These are phyloP conservation scores for Tylopilus sp. DNA, from an alignment of 768 basidiomycete genomes.

Conservation along the genomic window DNA sequence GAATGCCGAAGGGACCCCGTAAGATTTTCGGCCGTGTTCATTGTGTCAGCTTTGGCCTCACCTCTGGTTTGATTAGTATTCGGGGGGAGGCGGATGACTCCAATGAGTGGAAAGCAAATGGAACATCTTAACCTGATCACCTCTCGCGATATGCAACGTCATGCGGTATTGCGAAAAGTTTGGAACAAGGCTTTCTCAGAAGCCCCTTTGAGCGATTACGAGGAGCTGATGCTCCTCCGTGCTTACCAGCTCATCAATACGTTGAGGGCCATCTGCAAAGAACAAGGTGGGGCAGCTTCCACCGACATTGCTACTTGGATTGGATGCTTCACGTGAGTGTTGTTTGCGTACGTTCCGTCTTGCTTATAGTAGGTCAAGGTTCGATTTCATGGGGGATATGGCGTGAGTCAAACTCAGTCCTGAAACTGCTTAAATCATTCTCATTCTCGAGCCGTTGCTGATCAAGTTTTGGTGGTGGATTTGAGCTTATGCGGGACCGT, in stretches of 20 bases:
- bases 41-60: slow-evolving; percentile 2
- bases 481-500: slow-evolving; percentile 36
- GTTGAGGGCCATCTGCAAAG: slow-evolving; percentile 11
- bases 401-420: slow-evolving; percentile 17
- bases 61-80: slow-evolving; percentile 11
- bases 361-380: slow-evolving; percentile 8
- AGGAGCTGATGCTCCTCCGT: slow-evolving; percentile 22
- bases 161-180: slow-evolving; percentile 24
- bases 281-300: slow-evolving; percentile 7
- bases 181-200: slow-evolving; percentile 32
- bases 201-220: slow-evolving; percentile 28
- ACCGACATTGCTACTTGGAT: slow-evolving; percentile 21
- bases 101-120: slow-evolving; percentile 10
- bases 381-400: slow-evolving; percentile 30
- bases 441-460: background rate
- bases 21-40: slow-evolving; percentile 12
- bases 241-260: slow-evolving; percentile 17
- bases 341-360: background rate
- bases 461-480: slow-evolving; percentile 37
- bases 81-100: slow-evolving; percentile 21
- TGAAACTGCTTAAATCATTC: background rate
- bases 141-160: slow-evolving; percentile 21
- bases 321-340: slow-evolving; percentile 20
- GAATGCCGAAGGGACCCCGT: slow-evolving; percentile 29
- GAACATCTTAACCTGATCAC: slow-evolving; percentile 12